A percentile compares a stretch with the other conserved stretches of the same genome.
Evolutionary conservation across 495 filamentous ascomycete species (phyloP).

Genomic region (Trichoderma virens): DNA sequence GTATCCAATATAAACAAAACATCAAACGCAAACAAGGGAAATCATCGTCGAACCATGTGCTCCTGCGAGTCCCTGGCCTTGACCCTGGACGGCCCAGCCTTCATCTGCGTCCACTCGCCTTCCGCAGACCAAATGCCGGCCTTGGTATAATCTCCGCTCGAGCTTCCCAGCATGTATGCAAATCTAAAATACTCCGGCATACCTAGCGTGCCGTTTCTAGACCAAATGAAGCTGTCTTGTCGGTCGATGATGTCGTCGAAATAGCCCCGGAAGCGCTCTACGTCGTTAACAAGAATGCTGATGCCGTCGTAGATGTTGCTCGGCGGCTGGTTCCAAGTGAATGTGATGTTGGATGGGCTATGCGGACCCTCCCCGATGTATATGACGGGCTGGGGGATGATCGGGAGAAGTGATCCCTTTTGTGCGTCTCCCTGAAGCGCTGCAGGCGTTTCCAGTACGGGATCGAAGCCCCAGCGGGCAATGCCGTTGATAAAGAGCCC

Average conservation of each 20-base stretch:
- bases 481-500: slow-evolving; percentile 90
- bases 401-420: slow-evolving; percentile 61
- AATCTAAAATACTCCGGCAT: slow-evolving; percentile 77
- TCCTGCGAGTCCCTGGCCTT: background rate
- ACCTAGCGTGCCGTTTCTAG: slow-evolving; percentile 28
- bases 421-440: slow-evolving; percentile 63
- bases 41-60: background rate
- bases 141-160: slow-evolving; percentile 66
- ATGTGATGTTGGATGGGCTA: slow-evolving; percentile 40
- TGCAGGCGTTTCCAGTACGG: slow-evolving; percentile 75
- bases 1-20: background rate
- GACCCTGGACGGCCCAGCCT: slow-evolving; percentile 35
- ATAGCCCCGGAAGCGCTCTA: slow-evolving; percentile 70
- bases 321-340: slow-evolving; percentile 42
- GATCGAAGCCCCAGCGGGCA: slow-evolving; percentile 88
- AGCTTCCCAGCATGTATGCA: slow-evolving; percentile 64
- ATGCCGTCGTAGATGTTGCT: slow-evolving; percentile 69
- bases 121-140: slow-evolving; percentile 68
- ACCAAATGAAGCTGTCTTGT: slow-evolving; percentile 39
- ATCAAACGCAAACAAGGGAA: background rate
- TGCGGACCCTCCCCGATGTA: slow-evolving; percentile 23
- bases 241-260: slow-evolving; percentile 39
- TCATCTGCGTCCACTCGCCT: slow-evolving; percentile 60
- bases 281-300: slow-evolving; percentile 87
- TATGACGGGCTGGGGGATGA: slow-evolving; percentile 43